A percentile compares a stretch with the other conserved stretches of the same genome.
Conservation (phyloP, 2,329 filamentous ascomycete species). For the Colletotrichum coccodes region DNA sequence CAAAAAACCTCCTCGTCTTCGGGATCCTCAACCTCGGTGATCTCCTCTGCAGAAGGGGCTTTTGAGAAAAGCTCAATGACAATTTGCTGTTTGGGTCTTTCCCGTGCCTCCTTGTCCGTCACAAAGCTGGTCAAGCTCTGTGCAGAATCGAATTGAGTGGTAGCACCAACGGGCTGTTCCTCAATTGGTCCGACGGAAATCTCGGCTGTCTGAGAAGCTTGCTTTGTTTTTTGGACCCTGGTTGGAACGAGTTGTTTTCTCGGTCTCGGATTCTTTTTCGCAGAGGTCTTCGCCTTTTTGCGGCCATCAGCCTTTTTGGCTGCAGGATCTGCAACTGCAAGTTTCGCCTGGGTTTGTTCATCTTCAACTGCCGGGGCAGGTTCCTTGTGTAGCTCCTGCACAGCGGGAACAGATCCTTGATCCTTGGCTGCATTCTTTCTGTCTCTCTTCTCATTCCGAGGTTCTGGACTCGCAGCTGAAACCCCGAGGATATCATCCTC, state of each 20-base stretch:
- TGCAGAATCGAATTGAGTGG: neutral
- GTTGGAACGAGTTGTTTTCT: neutral
- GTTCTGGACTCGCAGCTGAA: neutral
- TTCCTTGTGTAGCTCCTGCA: neutral
- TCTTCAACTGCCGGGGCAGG: neutral
- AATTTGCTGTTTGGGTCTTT: neutral
- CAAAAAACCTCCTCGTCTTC: conserved; percentile 6
- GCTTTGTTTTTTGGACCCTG: neutral
- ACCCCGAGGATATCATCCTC: conserved; percentile 44
- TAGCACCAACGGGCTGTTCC: neutral
- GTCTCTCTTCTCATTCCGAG: neutral
- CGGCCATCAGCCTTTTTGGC: neutral
- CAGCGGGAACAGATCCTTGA: neutral
- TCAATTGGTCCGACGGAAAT: neutral
- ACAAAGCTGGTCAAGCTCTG: neutral
- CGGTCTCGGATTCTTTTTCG: neutral
- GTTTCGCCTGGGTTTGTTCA: neutral
- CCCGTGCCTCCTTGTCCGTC: neutral
- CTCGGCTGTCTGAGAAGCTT: neutral
- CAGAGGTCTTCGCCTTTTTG: neutral
- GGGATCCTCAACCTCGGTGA: conserved; percentile 11
- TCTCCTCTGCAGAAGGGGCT: neutral
- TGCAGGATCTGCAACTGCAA: neutral
- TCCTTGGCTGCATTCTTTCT: neutral
- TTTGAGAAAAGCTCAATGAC: conserved; percentile 14